Evolutionary conservation across 2,329 filamentous ascomycete genomes (phyloP).

Genomic region (Aspergillus proliferans): DNA sequence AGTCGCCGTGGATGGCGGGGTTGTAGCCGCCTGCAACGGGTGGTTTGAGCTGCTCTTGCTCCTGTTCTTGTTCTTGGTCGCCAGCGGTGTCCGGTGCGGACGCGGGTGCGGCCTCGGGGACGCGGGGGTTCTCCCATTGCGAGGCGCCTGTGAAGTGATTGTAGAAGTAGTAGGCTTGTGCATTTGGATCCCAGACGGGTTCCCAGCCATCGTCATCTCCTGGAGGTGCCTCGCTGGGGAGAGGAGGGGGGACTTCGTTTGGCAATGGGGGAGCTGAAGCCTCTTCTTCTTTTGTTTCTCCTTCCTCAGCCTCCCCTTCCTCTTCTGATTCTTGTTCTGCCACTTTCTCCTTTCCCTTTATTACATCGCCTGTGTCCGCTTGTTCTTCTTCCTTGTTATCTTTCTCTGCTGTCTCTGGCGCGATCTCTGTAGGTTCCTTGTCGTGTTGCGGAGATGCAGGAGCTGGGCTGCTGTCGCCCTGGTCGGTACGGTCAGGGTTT

Average conservation of each 20-base stretch:
- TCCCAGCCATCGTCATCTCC: constrained; percentile 68
- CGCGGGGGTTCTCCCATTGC: constrained; percentile 82
- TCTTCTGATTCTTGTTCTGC: constrained; percentile 41
- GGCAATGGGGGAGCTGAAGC: constrained; percentile 37
- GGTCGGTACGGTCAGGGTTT: background rate
- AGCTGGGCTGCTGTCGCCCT: constrained; percentile 5
- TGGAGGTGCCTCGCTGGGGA: constrained; percentile 50
- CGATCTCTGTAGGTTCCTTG: background rate
- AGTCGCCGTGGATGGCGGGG: constrained; percentile 90
- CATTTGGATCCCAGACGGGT: constrained; percentile 64
- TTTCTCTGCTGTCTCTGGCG: constrained; percentile 45
- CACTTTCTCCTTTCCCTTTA: constrained; percentile 2
- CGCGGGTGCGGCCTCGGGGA: constrained; percentile 44
- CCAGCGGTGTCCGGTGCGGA: constrained; percentile 21
- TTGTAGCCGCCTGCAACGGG: constrained; percentile 72
- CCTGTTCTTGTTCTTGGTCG: constrained; percentile 29
- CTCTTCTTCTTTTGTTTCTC: constrained; percentile 13
- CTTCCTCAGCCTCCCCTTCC: constrained; percentile 6
- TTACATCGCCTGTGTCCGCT: constrained; percentile 3
- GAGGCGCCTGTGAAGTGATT: constrained; percentile 69
- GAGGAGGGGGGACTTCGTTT: constrained; percentile 40
- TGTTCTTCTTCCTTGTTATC: background rate
- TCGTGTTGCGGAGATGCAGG: background rate
- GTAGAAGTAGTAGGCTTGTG: constrained; percentile 73
- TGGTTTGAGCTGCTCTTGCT: constrained; percentile 22